These are phyloP conservation scores for Monilinia laxa DNA, from an alignment of 2,329 filamentous ascomycete species.

Conservation along the genomic window DNA sequence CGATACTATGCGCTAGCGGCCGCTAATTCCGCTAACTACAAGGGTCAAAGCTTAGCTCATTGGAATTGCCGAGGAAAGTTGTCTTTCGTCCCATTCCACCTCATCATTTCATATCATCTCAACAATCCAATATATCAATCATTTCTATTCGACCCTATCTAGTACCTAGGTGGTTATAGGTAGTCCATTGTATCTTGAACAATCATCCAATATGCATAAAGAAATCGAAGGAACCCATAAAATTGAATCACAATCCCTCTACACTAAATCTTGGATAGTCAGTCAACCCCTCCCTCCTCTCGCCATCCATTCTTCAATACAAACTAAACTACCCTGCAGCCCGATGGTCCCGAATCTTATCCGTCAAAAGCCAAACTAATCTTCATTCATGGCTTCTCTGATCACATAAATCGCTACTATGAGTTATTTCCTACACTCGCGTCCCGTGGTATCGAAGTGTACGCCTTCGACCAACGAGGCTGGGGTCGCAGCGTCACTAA, in stretches of 20 bases:
- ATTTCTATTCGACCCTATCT: background rate
- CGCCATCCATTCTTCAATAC: background rate
- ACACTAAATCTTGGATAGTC: conserved; percentile 41
- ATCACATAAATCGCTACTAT: conserved; percentile 77
- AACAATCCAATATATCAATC: background rate
- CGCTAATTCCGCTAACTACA: conserved; percentile 16
- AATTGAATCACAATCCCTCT: conserved; percentile 38
- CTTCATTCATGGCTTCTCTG: conserved; percentile 87
- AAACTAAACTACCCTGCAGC: conserved; percentile 30
- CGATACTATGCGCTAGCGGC: conserved; percentile 18
- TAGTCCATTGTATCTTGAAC: background rate
- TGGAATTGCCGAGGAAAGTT: too few species aligned
- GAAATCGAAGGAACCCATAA: conserved; percentile 39
- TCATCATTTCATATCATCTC: background rate
- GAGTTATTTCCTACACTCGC: conserved; percentile 71
- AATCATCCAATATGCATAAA: conserved; percentile 33
- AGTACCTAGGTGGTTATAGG: too few species aligned
- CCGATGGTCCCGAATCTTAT: conserved; percentile 26
- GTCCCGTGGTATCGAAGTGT: conserved; percentile 69
- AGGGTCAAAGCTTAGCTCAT: background rate
- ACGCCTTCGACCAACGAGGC: conserved; percentile 81
- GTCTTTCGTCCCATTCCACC: background rate
- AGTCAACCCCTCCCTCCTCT: conserved; percentile 13
- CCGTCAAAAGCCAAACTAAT: conserved; percentile 66
- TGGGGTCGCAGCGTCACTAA: conserved; percentile 74